Evolutionary conservation across 179 eudicot genomes (phyloP), one percentile per base, ranked within the genome.

Genomic region (Amaranthus tricolor): DNA sequence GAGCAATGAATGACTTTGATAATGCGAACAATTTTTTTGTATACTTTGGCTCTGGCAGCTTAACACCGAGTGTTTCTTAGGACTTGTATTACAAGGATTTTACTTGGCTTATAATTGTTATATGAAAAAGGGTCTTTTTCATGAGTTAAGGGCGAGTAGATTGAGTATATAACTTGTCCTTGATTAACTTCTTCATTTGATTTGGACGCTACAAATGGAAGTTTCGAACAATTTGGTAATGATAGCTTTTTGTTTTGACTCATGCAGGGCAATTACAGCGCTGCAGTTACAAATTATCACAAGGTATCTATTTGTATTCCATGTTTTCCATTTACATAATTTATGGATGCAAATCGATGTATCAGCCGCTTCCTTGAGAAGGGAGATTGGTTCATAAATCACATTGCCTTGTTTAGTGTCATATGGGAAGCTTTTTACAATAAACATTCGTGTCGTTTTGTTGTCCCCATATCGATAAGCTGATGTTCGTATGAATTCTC

Each of bases 281-380:
- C 84, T 44, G 99, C 99, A 24, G 86, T 91, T 79, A 75, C 88
- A 58, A 86, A 87, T 74, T 95, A 95, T 87, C 99, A 95, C 89
- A 93, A 95, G 93, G 98, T 94, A 84, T 47, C 17, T n/a, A 17
- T 11, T 43, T 61, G 20, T 14, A 12, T 48, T 63, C n/a, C 4
- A 6, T 43, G 45, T 19, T 59, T 59, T 49, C 40, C 73, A 67
- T 9, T 57, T 55, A 1, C 17, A 31, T 10, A 31, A 57, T 10
- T 56, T 56, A 71, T n/a, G 40, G 14, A 5, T 2, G 7, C 9
- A 43, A 2, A 50, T 1, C 50, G 3, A 12, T 50, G 71, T 5
- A 17, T 16, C 65, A 24, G 3, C 7, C 44, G 16, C 56, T 49
- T 67, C 14, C 9, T 7, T 0, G 21, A 12, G 43, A 19, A 6